Conservation (phyloP, 2,329 filamentous ascomycete genomes). For the Colletotrichum camelliae region DNA sequence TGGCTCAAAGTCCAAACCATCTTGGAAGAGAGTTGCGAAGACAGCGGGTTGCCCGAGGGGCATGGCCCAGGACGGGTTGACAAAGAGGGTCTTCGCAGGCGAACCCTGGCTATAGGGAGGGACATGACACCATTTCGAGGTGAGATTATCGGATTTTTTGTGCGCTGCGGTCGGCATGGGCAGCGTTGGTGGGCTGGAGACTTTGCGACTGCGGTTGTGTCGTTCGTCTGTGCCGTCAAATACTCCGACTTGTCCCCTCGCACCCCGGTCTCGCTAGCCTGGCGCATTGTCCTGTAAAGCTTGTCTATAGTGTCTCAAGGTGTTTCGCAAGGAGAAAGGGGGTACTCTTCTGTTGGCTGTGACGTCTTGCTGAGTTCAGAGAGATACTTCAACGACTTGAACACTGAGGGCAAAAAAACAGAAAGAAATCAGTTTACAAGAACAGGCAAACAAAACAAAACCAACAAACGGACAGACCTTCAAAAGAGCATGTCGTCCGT, state of each 20-base stretch:
- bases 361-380: background rate
- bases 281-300: constrained; percentile 4
- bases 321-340: constrained; percentile 7
- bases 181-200: background rate
- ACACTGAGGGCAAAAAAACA: background rate
- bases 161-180: background rate
- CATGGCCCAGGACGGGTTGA: background rate
- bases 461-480: background rate
- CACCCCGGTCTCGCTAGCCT: background rate
- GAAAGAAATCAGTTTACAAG: background rate
- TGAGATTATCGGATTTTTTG: constrained; percentile 1
- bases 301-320: constrained; percentile 6
- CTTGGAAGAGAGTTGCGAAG: background rate
- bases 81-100: constrained; percentile 5
- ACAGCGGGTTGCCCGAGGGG: background rate
- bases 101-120: background rate
- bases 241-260: background rate
- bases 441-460: background rate
- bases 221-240: background rate
- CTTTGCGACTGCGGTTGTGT: background rate
- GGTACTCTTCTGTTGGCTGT: background rate
- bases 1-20: background rate
- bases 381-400: background rate
- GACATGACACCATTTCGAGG: constrained; percentile 14
- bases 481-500: background rate